phyloP scores from a whole-genome alignment of 768 basidiomycete species.

The Pholiota molesta region DNA sequence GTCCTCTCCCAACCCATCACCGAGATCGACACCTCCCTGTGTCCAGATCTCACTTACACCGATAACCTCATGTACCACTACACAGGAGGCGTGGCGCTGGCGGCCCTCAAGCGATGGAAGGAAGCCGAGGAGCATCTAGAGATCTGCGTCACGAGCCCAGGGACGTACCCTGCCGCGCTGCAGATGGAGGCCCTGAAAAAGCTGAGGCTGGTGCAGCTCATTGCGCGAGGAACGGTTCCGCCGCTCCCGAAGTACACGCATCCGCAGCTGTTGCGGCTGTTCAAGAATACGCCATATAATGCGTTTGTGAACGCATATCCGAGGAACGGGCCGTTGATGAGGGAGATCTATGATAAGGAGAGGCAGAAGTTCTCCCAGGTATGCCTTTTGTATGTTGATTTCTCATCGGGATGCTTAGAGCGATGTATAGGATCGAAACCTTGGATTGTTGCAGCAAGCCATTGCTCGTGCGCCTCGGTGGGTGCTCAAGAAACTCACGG shows the following conservation, averaged over 20 bases:
- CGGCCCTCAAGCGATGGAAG: conserved; percentile 64
- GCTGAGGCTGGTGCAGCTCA: conserved; percentile 75
- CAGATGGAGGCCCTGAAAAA: conserved; percentile 92
- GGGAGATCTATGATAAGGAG: conserved; percentile 57
- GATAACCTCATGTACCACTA: conserved; percentile 90
- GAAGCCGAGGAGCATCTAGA: conserved; percentile 82
- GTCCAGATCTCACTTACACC: conserved; percentile 66
- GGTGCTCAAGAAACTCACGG: conserved; percentile 77
- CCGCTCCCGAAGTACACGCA: conserved; percentile 78
- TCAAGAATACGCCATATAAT: conserved; percentile 71
- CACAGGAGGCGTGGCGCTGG: conserved; percentile 70
- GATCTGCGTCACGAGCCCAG: conserved; percentile 70
- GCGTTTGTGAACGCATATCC: conserved; percentile 71
- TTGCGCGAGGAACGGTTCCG: conserved; percentile 71
- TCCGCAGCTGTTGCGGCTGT: conserved; percentile 52
- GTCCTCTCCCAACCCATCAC: conserved; percentile 68
- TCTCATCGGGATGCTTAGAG: neutral
- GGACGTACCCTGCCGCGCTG: conserved; percentile 58
- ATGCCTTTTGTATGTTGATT: conserved; percentile 19
- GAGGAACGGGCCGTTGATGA: conserved; percentile 47
- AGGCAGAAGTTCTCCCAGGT: conserved; percentile 54
- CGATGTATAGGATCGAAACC: conserved; percentile 61
- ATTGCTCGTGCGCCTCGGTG: conserved; percentile 75
- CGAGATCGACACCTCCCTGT: conserved; percentile 50
- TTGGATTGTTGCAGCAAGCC: conserved; percentile 70